Evolutionary conservation across 306 rosid genomes (phyloP).

Genomic region (Rosa multiflora): DNA sequence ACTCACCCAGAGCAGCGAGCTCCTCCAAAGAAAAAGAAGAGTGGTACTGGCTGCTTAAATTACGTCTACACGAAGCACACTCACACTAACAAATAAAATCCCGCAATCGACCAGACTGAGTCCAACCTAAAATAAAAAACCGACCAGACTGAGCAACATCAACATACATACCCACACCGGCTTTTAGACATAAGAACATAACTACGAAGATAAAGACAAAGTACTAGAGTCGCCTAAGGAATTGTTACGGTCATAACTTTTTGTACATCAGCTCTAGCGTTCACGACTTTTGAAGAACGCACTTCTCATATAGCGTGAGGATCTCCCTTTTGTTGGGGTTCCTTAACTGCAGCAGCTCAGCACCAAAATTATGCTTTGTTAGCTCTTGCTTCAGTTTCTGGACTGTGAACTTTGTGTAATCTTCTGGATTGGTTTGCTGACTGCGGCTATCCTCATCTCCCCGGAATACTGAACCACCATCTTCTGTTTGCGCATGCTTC

Average conservation of each 20-base stretch:
- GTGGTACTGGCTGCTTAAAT: not conserved
- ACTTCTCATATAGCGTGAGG: slow-evolving; percentile 76
- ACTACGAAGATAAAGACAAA: not conserved
- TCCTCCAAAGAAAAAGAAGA: not conserved
- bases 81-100: not conserved
- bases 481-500: slow-evolving; percentile 56
- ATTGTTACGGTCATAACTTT: not conserved
- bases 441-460: slow-evolving; percentile 78
- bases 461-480: slow-evolving; percentile 78
- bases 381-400: slow-evolving; percentile 89
- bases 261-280: slow-evolving; percentile 23
- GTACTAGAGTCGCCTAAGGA: slow-evolving; percentile 1
- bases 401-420: slow-evolving; percentile 75
- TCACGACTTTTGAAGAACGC: slow-evolving; percentile 64
- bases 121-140: not conserved
- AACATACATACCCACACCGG: slow-evolving; percentile 8
- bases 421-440: slow-evolving; percentile 64
- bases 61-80: not conserved
- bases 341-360: slow-evolving; percentile 74
- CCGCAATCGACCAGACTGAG: not conserved
- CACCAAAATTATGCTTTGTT: slow-evolving; percentile 81
- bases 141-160: not conserved
- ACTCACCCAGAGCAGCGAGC: not conserved
- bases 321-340: slow-evolving; percentile 76
- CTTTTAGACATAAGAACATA: not conserved